phyloP scores from a whole-genome alignment of 139 green algal genomes.

The Pycnococcus provasolii region DNA sequence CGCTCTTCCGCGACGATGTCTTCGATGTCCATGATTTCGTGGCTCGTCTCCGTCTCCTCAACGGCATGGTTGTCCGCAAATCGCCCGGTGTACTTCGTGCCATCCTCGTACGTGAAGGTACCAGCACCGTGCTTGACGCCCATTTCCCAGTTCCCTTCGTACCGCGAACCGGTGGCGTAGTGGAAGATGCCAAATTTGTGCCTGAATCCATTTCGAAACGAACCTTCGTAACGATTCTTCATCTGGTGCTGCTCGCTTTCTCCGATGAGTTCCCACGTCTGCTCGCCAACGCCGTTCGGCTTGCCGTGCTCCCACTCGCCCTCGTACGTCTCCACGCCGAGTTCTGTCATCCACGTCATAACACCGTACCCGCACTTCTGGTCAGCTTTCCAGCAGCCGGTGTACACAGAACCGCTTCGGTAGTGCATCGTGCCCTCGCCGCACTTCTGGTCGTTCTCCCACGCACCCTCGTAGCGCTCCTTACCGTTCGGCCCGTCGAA shows the following conservation, averaged over 20 bases:
- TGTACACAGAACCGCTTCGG: conserved; percentile 18
- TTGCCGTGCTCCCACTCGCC: conserved; percentile 13
- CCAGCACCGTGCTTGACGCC: conserved; percentile 14
- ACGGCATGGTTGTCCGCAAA: conserved; percentile 6
- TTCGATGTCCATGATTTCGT: conserved; percentile 5
- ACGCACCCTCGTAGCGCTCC: conserved; percentile 9
- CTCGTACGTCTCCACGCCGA: not conserved
- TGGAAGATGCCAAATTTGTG: not conserved
- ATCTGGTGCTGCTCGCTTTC: not conserved
- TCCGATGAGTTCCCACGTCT: conserved; percentile 8
- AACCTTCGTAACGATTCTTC: conserved; percentile 13
- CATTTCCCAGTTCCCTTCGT: conserved; percentile 14
- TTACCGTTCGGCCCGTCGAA: not conserved
- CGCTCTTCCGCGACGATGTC: conserved; percentile 9
- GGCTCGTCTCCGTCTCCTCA: not conserved
- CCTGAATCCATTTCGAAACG: conserved; percentile 7
- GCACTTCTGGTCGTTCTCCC: conserved; percentile 8
- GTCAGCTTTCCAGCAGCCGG: conserved; percentile 13
- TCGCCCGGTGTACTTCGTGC: conserved; percentile 7
- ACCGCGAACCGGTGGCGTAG: conserved; percentile 18
- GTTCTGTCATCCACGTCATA: conserved; percentile 1
- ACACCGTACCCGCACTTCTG: conserved; percentile 21
- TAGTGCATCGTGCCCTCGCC: conserved; percentile 15
- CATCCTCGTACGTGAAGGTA: conserved; percentile 18
- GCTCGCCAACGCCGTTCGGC: conserved; percentile 8